These are phyloP conservation scores for Fusarium nurragi DNA, from an alignment of 2,329 filamentous ascomycete species.

Conservation along the genomic window DNA sequence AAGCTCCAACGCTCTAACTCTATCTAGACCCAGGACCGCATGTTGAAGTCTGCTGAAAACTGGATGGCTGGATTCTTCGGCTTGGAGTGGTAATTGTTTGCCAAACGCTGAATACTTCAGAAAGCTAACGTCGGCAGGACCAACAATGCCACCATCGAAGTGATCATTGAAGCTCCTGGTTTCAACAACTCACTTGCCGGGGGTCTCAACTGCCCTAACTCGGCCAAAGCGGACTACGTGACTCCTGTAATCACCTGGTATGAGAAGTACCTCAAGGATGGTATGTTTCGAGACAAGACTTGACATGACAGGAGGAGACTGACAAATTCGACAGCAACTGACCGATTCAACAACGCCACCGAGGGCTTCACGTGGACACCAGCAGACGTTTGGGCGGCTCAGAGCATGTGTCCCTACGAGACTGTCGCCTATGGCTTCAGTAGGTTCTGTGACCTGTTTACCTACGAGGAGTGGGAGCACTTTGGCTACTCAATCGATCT, in stretches of 20 bases:
- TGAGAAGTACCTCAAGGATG: slow-evolving; percentile 70
- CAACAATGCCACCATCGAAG: slow-evolving; percentile 75
- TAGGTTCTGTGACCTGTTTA: slow-evolving; percentile 78
- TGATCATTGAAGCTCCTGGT: slow-evolving; percentile 70
- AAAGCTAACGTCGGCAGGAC: slow-evolving; percentile 54
- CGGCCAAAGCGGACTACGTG: slow-evolving; percentile 60
- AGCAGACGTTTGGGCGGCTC: slow-evolving; percentile 71
- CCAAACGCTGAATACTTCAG: too few relatives aligned
- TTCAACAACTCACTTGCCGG: slow-evolving; percentile 79
- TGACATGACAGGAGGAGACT: not conserved
- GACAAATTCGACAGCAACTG: slow-evolving; percentile 58
- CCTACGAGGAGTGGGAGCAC: slow-evolving; percentile 76
- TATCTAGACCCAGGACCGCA: slow-evolving; percentile 74
- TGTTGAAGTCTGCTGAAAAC: slow-evolving; percentile 80
- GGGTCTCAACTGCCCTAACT: slow-evolving; percentile 72
- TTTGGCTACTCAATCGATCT: slow-evolving; percentile 79
- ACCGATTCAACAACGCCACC: slow-evolving; percentile 65
- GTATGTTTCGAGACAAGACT: slow-evolving; percentile 43
- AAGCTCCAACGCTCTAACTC: slow-evolving; percentile 17
- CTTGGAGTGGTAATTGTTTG: slow-evolving; percentile 64
- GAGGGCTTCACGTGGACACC: slow-evolving; percentile 70
- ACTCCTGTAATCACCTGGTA: slow-evolving; percentile 69
- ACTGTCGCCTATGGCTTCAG: slow-evolving; percentile 80
- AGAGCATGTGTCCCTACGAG: slow-evolving; percentile 80
- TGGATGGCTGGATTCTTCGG: slow-evolving; percentile 84